These are phyloP conservation scores for Microstegium vimineum DNA, from an alignment of 176 grass and related monocot genomes.

Conservation along the genomic window DNA sequence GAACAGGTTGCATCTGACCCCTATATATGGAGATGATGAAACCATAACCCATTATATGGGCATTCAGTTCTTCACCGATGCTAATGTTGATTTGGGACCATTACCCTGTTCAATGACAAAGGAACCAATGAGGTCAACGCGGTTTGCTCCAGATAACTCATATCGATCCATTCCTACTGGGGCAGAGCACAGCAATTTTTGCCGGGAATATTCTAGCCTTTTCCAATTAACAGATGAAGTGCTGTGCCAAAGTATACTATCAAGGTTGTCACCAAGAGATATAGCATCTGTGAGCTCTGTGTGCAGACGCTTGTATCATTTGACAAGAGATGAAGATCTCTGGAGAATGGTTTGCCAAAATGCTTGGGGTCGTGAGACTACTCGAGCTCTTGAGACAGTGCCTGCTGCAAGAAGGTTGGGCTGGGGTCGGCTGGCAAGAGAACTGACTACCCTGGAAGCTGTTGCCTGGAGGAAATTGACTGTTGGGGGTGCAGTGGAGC, in stretches of 20 bases:
- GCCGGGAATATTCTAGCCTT: constrained; percentile 64
- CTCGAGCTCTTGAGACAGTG: constrained; percentile 70
- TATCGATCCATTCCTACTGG: constrained; percentile 25
- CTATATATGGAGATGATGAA: constrained; percentile 86
- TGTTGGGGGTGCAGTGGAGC: constrained; percentile 83
- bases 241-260: constrained; percentile 75
- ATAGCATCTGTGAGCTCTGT: constrained; percentile 91
- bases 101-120: constrained; percentile 52
- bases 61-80: constrained; percentile 79
- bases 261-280: constrained; percentile 83
- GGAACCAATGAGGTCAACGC: constrained; percentile 42
- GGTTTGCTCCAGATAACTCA: constrained; percentile 42
- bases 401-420: constrained; percentile 71
- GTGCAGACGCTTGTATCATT: constrained; percentile 47
- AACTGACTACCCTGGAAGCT: constrained; percentile 82
- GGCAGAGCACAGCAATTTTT: constrained; percentile 41
- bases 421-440: constrained; percentile 82
- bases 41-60: constrained; percentile 77
- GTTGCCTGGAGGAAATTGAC: constrained; percentile 80
- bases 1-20: constrained; percentile 77
- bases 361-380: constrained; percentile 89
- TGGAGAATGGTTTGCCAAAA: constrained; percentile 98
- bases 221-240: constrained; percentile 89
- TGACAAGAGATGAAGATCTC: constrained; percentile 88
- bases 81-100: constrained; percentile 75